Conservation (phyloP, 768 basidiomycete species). For the Ramaria sp. region DNA sequence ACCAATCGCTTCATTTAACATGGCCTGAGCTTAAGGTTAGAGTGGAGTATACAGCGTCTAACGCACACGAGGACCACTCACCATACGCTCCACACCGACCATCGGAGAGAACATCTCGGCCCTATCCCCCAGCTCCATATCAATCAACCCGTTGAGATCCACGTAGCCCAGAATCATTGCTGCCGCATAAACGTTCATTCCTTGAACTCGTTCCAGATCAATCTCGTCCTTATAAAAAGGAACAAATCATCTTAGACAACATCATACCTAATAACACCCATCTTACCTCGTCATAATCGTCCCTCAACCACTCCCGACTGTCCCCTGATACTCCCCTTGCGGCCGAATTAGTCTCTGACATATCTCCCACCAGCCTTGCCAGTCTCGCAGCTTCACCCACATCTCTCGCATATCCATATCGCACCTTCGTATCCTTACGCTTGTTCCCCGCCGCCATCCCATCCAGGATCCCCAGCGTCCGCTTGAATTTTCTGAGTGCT, state of each 20-base stretch:
- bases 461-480: constrained; percentile 40
- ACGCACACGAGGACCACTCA: constrained; percentile 24
- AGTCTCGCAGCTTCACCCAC: constrained; percentile 47
- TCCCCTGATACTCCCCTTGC: constrained; percentile 43
- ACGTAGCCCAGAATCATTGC: constrained; percentile 48
- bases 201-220: constrained; percentile 39
- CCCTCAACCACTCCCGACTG: constrained; percentile 49
- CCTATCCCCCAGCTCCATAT: constrained; percentile 36
- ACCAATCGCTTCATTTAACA: constrained; percentile 3
- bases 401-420: constrained; percentile 52
- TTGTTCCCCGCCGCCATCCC: constrained; percentile 28
- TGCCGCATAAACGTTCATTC: constrained; percentile 65
- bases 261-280: background rate
- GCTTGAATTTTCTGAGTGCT: constrained; percentile 54
- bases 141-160: constrained; percentile 37
- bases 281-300: constrained; percentile 41
- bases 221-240: constrained; percentile 41
- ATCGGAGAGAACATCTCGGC: constrained; percentile 32
- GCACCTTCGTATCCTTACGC: constrained; percentile 29
- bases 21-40: background rate
- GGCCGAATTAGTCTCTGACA: constrained; percentile 22
- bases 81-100: constrained; percentile 42
- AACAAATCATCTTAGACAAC: constrained; percentile 5
- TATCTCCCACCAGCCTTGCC: constrained; percentile 47
- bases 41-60: background rate